Conservation (phyloP, 441 rosid species). For the Metrosideros polymorpha region DNA sequence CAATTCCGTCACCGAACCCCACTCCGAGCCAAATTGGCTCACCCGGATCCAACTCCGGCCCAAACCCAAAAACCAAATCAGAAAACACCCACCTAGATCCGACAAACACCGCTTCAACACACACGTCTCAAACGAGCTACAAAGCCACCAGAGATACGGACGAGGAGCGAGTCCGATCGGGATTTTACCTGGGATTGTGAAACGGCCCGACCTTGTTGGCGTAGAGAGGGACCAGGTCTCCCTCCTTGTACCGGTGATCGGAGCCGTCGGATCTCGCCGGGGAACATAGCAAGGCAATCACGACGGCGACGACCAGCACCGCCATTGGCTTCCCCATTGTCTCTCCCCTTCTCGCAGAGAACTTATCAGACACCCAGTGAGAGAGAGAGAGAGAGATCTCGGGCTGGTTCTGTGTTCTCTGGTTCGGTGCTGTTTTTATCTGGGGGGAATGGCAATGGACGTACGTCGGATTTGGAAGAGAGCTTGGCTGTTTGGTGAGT, state of each 20-base stretch:
- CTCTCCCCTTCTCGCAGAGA: neutral
- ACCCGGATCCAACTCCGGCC: neutral
- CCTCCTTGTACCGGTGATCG: slow-evolving; percentile 40
- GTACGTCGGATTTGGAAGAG: neutral
- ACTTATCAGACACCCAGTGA: neutral
- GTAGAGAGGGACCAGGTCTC: slow-evolving; percentile 43
- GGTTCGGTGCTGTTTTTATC: neutral
- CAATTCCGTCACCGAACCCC: neutral
- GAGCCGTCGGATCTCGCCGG: slow-evolving; percentile 36
- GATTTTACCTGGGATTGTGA: slow-evolving; percentile 40
- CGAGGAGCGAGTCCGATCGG: neutral
- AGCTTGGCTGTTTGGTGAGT: neutral
- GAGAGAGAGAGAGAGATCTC: neutral
- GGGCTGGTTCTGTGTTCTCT: neutral
- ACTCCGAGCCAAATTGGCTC: neutral
- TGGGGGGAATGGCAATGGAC: neutral
- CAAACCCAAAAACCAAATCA: neutral
- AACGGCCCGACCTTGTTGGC: slow-evolving; percentile 58
- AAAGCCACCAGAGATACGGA: neutral
- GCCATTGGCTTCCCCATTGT: neutral
- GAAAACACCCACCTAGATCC: neutral
- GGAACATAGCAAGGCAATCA: slow-evolving; percentile 10
- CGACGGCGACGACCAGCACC: neutral
- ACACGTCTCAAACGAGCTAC: neutral
- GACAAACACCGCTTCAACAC: neutral